Percentiles rank a stretch among this genome's conserved stretches.
These are phyloP conservation scores for Canariomyces notabilis DNA, from an alignment of 2,329 filamentous ascomycete genomes.

Conservation along the genomic window DNA sequence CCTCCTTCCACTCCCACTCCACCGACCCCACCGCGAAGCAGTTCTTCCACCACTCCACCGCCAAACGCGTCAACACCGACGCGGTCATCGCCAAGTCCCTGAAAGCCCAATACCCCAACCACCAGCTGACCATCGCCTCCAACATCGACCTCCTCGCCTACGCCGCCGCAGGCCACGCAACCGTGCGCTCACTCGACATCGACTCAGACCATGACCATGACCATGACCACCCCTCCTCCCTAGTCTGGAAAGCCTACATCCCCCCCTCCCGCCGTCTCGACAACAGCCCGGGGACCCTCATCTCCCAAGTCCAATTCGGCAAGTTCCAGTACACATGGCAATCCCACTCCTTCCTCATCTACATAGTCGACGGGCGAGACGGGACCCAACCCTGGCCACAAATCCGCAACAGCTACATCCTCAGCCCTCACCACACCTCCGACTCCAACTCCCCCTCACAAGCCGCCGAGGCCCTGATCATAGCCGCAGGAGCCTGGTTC, in stretches of 20 bases:
- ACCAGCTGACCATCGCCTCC: conserved; percentile 36
- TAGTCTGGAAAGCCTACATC: conserved; percentile 37
- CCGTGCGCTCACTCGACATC: too few species aligned
- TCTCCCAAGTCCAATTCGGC: conserved; percentile 32
- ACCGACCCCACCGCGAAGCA: too few species aligned
- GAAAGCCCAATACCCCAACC: conserved; percentile 39
- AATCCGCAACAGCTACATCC: conserved; percentile 36
- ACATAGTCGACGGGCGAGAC: conserved; percentile 39
- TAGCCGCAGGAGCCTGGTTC: conserved; percentile 50
- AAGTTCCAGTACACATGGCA: conserved; percentile 42
- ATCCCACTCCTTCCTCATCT: conserved; percentile 40
- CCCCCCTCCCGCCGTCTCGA: conserved; percentile 39
- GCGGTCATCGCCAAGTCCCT: conserved; percentile 37
- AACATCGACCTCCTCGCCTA: conserved; percentile 38
- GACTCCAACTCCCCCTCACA: conserved; percentile 27
- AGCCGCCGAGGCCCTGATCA: conserved; percentile 48
- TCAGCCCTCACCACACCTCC: too few species aligned
- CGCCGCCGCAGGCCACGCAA: conserved; percentile 37
- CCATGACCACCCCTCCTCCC: conserved; percentile 31
- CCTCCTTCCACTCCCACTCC: too few species aligned
- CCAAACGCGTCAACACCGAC: conserved; percentile 39
- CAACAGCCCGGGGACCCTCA: conserved; percentile 34
- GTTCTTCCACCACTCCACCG: conserved; percentile 40
- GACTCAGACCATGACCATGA: too few species aligned
- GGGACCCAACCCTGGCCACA: conserved; percentile 30